Percentiles rank a stretch among this genome's conserved stretches.
These are phyloP conservation scores for Sphagnum magellanicum DNA, from an alignment of 228 moss, liverwort and hornwort species.

Conservation along the genomic window DNA sequence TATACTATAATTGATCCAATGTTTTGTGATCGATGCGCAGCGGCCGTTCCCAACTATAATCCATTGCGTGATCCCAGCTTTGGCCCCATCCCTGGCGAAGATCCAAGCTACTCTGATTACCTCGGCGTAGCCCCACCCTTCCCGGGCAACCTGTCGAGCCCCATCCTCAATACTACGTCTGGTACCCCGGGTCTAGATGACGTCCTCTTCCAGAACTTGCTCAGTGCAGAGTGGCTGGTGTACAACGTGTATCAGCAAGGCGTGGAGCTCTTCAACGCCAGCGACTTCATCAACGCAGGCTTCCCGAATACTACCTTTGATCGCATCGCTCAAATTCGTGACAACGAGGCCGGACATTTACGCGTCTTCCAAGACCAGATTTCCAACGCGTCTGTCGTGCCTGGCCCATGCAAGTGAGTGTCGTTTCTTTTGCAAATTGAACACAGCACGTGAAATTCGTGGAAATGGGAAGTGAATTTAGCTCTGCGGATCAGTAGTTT, in stretches of 20 bases:
- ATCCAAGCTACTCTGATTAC: slow-evolving; percentile 4
- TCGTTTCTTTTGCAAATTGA: too few species aligned
- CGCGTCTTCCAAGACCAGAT: slow-evolving; percentile 4
- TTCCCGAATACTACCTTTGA: slow-evolving; percentile 2
- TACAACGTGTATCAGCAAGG: slow-evolving; percentile 3
- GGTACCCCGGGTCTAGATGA: neutral
- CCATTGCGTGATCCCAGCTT: too few species aligned
- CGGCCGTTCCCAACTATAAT: too few species aligned
- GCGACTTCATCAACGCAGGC: slow-evolving; percentile 3
- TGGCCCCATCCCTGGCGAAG: neutral
- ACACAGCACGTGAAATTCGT: too few species aligned
- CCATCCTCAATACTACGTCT: slow-evolving; percentile 5
- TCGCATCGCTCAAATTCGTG: slow-evolving; percentile 3
- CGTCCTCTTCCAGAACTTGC: slow-evolving; percentile 4
- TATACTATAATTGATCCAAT: too few species aligned
- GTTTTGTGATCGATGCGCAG: too few species aligned
- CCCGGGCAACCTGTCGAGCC: slow-evolving; percentile 1
- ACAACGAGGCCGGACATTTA: slow-evolving; percentile 2
- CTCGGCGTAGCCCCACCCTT: slow-evolving; percentile 4
- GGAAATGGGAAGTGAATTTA: too few species aligned
- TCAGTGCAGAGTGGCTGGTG: slow-evolving; percentile 5
- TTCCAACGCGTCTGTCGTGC: slow-evolving; percentile 1
- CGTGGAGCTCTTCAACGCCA: slow-evolving; percentile 6
- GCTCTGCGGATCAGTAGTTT: too few species aligned
- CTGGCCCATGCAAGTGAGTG: slow-evolving; percentile 2